Evolutionary conservation across 2,329 filamentous ascomycete species (phyloP).

Genomic region (Aspergillus flavus): DNA sequence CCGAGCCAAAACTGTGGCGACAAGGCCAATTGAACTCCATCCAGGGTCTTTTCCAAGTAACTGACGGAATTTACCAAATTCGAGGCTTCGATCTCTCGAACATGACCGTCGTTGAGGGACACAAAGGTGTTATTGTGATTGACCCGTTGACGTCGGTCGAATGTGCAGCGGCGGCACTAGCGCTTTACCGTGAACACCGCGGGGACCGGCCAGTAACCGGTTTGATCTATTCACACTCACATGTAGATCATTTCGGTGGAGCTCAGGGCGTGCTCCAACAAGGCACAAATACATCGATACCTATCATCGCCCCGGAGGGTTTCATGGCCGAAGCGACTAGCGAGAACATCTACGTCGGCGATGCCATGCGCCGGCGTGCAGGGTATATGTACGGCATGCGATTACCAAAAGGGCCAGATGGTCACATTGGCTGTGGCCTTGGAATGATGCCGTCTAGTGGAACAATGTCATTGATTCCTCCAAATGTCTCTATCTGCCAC

Average conservation of each 20-base stretch:
- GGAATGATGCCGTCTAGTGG: conserved; percentile 36
- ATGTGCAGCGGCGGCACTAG: conserved; percentile 35
- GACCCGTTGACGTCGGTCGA: conserved; percentile 44
- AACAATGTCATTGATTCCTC: conserved; percentile 37
- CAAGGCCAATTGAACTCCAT: conserved; percentile 35
- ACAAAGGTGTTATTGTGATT: conserved; percentile 42
- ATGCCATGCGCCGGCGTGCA: conserved; percentile 43
- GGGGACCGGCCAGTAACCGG: conserved; percentile 30
- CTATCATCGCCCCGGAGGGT: conserved; percentile 40
- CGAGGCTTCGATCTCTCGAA: conserved; percentile 46
- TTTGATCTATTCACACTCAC: conserved; percentile 47
- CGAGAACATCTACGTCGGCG: conserved; percentile 45
- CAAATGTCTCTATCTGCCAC: conserved; percentile 33
- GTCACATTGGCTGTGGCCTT: conserved; percentile 43
- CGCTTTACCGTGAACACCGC: conserved; percentile 35
- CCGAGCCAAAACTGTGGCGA: conserved; percentile 39
- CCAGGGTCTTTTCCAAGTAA: conserved; percentile 42
- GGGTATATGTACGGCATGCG: conserved; percentile 46
- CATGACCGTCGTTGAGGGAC: conserved; percentile 45
- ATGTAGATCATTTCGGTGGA: conserved; percentile 45
- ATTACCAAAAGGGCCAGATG: conserved; percentile 30
- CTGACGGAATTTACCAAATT: conserved; percentile 43
- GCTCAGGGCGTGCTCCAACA: conserved; percentile 19
- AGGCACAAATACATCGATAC: conserved; percentile 7
- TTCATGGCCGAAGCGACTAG: conserved; percentile 43